Base-by-base conservation (phyloP, 1,284 basidiomycete species). In the Stygiomarasmius scandens region DNA sequence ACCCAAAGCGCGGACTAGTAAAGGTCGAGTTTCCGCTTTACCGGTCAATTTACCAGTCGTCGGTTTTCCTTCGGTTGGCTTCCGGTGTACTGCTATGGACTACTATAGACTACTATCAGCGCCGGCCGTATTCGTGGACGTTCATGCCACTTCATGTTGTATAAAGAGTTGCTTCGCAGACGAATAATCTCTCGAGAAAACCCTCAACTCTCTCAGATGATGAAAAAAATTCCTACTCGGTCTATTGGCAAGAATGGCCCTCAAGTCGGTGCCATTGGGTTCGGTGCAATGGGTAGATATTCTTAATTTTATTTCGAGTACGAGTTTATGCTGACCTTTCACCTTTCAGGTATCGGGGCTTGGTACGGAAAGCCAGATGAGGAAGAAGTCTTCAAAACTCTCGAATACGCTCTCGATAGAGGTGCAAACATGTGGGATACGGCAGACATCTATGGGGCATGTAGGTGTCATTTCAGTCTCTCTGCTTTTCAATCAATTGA, bases 341-440 rank as follows among this genome's bases (percentile, higher is more conserved):
- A 47, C 12, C 3, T 16, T 27, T 34, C 11, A 69, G 67, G 67
- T 14, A 67, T 67, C 36, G 67, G 67, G 2, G 56, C 61, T 4
- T 64, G 61, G 49, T 69, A 68, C 49, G 67, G 67, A 9, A 58
- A 63, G 43, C 64, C 54, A 19, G 63, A 69, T 27, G 65, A 68
- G 23, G 58, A 64, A 27, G 64, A 58, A 25, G 58, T 63, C 10
- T 52, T 63, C 16, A 60, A 61, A 19, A 61, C 58, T 2, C 55
- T 67, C 16, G 66, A 58, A 22, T 62, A 64, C 22, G 66, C 67
- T 5, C 62, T 65, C 12, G 59, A 67, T 43, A 52, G 60, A 19
- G 67, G 67, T 9, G 54, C 66, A 14, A 69, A 64, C 20, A 68
- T 68, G 54, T 69, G 67, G 67, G 67, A 69, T 41, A 66, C 66